Evolutionary conservation across 2,329 filamentous ascomycete genomes (phyloP).

Genomic region (Colletotrichum destructivum): DNA sequence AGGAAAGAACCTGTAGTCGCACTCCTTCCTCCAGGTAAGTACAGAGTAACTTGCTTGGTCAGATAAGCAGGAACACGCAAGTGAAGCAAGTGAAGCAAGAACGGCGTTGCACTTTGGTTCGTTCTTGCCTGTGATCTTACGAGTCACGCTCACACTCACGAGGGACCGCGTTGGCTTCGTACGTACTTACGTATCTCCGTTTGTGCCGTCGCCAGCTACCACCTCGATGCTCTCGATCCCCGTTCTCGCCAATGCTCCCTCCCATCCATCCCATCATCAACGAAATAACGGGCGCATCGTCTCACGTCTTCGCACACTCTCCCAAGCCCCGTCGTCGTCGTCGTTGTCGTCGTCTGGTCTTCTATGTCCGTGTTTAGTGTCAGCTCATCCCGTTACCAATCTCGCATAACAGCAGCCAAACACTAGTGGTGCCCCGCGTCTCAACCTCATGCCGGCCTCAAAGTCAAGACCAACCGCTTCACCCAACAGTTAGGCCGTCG

Average conservation of each 20-base stretch:
- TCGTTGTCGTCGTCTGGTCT: constrained; percentile 21
- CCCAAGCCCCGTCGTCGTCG: not conserved
- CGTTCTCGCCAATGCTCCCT: constrained; percentile 9
- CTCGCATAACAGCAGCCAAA: constrained; percentile 21
- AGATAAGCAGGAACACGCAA: too few species aligned
- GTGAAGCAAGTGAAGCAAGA: too few species aligned
- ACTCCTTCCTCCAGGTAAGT: too few species aligned
- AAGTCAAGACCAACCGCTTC: constrained; percentile 31
- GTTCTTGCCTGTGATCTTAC: too few species aligned
- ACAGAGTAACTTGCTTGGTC: too few species aligned
- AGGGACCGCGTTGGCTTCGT: too few species aligned
- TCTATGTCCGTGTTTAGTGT: constrained; percentile 17
- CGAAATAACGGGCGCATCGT: constrained; percentile 30
- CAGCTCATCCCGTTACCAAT: constrained; percentile 25
- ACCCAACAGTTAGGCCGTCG: constrained; percentile 15
- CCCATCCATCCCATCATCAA: constrained; percentile 20
- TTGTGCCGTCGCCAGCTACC: too few species aligned
- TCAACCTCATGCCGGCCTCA: constrained; percentile 30
- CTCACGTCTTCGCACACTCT: constrained; percentile 11
- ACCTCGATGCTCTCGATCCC: constrained; percentile 15
- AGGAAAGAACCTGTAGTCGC: too few species aligned
- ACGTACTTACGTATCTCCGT: too few species aligned
- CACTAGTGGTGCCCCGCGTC: constrained; percentile 25
- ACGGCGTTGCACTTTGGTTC: too few species aligned
- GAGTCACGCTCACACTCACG: too few species aligned